Conservation (phyloP, 1,139 yeast genomes). For the Candida neerlandica region DNA sequence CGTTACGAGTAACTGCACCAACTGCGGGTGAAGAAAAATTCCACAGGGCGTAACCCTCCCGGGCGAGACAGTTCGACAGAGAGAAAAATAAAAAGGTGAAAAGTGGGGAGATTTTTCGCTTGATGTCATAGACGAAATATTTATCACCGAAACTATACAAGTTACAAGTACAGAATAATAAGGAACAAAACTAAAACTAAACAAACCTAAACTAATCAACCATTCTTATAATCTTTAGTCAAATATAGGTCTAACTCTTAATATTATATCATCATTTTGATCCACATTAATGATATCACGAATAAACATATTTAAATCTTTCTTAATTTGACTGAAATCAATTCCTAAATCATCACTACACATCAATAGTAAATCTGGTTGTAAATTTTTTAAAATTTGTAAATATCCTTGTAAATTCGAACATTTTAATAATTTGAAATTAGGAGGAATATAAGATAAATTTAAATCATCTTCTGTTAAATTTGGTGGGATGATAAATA, state of each 20-base stretch:
- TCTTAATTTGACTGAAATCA: constrained; percentile 27
- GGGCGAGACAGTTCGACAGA: no score
- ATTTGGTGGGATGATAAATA: constrained; percentile 52
- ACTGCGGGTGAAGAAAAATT: not conserved
- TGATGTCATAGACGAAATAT: not conserved
- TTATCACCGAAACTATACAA: not conserved
- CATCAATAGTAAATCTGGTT: constrained; percentile 45
- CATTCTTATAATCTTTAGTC: constrained; percentile 2
- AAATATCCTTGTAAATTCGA: constrained; percentile 47
- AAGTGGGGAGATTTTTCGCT: not conserved
- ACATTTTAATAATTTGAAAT: constrained; percentile 46
- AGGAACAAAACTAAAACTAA: not conserved
- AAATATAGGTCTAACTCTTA: constrained; percentile 31
- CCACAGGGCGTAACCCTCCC: no score
- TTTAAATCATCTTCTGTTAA: constrained; percentile 44
- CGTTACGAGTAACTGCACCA: not conserved
- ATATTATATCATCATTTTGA: constrained; percentile 34
- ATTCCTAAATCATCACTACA: constrained; percentile 51
- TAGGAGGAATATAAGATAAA: constrained; percentile 30
- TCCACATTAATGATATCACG: constrained; percentile 40
- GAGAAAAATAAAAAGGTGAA: not conserved
- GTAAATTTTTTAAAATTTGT: constrained; percentile 42
- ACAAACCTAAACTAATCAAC: not conserved
- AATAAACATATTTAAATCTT: constrained; percentile 43
- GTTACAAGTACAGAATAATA: no score